phyloP scores from a whole-genome alignment of 495 filamentous ascomycete genomes.

The Letharia columbiana region DNA sequence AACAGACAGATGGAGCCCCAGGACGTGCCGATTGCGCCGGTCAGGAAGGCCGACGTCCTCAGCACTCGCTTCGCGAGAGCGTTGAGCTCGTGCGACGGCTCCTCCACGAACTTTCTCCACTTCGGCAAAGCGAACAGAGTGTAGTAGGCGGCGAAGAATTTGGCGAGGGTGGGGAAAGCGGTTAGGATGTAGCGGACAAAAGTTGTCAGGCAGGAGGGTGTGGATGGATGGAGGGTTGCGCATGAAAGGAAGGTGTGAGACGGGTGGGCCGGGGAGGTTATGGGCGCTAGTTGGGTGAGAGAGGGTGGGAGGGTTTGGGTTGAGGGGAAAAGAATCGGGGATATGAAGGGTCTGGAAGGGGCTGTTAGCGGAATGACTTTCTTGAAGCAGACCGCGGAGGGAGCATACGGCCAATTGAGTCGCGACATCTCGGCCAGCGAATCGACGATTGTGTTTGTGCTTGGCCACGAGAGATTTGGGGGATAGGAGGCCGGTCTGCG shows the following conservation, averaged over 20 bases:
- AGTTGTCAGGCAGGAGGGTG: constrained; percentile 77
- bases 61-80: constrained; percentile 47
- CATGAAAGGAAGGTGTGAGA: constrained; percentile 75
- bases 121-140: constrained; percentile 58
- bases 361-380: not conserved
- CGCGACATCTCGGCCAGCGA: constrained; percentile 70
- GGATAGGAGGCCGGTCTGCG: constrained; percentile 62
- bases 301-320: constrained; percentile 55
- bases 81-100: constrained; percentile 58
- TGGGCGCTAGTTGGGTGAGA: constrained; percentile 61
- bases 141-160: constrained; percentile 64
- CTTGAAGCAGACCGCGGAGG: not conserved
- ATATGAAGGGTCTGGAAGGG: constrained; percentile 57
- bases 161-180: constrained; percentile 68
- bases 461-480: constrained; percentile 60
- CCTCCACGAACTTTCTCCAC: constrained; percentile 53
- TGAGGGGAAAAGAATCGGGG: constrained; percentile 77
- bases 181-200: constrained; percentile 75
- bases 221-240: constrained; percentile 80
- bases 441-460: constrained; percentile 67
- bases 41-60: constrained; percentile 62
- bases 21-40: constrained; percentile 64
- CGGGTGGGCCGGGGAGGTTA: constrained; percentile 77
- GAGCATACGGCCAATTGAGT: constrained; percentile 73
- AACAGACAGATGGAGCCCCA: constrained; percentile 89